A percentile compares a stretch with the other conserved stretches of the same genome.
phyloP scores from a whole-genome alignment of 129 eudicot genomes.

The Apium graveolens region DNA sequence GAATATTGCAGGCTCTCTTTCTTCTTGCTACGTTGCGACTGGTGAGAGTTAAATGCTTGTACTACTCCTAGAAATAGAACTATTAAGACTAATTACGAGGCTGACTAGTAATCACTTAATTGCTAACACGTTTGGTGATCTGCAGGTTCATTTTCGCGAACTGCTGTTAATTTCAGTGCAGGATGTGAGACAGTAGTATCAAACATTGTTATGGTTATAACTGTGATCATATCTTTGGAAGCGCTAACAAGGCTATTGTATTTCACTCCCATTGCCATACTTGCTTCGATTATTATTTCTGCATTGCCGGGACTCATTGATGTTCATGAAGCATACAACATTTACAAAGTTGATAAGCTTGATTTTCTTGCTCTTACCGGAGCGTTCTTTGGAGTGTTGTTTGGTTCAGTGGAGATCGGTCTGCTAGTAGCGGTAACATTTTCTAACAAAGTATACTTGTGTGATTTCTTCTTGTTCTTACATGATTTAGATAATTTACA shows the following conservation, averaged over 20 bases:
- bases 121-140: background rate
- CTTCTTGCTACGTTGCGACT: constrained; percentile 84
- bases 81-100: background rate
- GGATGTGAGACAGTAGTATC: constrained; percentile 48
- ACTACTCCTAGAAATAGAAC: background rate
- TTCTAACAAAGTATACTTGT: background rate
- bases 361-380: constrained; percentile 58
- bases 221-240: constrained; percentile 30
- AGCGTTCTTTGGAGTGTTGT: constrained; percentile 52
- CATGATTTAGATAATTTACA: too few relatives aligned
- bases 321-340: constrained; percentile 35
- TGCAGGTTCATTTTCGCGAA: constrained; percentile 45
- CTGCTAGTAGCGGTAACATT: constrained; percentile 47
- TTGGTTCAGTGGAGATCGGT: constrained; percentile 48
- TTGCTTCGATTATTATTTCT: constrained; percentile 47
- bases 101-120: background rate
- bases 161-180: constrained; percentile 51
- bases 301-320: constrained; percentile 51
- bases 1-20: constrained; percentile 75
- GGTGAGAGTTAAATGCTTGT: constrained; percentile 22
- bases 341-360: constrained; percentile 57
- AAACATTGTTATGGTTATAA: constrained; percentile 40
- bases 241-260: constrained; percentile 35
- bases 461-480: background rate
- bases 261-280: constrained; percentile 45